Evolutionary conservation across 129 eudicot genomes (phyloP).

Genomic region (Pulicaria dysenterica): DNA sequence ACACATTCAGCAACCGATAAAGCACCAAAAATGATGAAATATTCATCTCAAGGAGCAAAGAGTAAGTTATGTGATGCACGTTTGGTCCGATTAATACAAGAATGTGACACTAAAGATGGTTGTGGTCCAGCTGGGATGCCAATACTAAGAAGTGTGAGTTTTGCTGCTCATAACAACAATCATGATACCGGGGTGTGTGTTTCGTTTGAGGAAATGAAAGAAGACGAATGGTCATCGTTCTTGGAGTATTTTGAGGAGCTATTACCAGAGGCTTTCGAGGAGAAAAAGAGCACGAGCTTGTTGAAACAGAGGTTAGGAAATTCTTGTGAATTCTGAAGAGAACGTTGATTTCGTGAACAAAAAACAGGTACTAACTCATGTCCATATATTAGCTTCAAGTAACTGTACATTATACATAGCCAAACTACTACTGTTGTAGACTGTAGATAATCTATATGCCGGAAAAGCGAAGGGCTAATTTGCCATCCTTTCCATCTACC

Average conservation of each 20-base stretch:
- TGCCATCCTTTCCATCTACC: constrained; percentile 66
- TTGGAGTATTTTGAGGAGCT: constrained; percentile 69
- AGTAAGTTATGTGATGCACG: constrained; percentile 33
- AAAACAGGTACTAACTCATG: constrained; percentile 35
- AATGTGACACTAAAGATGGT: constrained; percentile 31
- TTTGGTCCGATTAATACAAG: constrained; percentile 30
- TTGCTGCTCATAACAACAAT: constrained; percentile 46
- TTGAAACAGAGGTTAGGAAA: constrained; percentile 75
- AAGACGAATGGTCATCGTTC: constrained; percentile 70
- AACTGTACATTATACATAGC: constrained; percentile 41
- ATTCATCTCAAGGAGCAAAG: constrained; percentile 33
- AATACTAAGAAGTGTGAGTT: constrained; percentile 63
- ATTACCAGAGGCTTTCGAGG: constrained; percentile 76
- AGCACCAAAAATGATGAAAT: constrained; percentile 48
- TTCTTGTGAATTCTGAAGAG: constrained; percentile 78
- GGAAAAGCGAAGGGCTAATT: constrained; percentile 71
- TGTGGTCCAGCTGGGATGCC: constrained; percentile 28
- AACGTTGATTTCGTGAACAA: constrained; percentile 36
- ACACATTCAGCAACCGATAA: constrained; percentile 34
- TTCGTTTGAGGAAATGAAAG: constrained; percentile 72
- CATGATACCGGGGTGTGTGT: constrained; percentile 50
- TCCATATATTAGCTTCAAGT: constrained; percentile 32
- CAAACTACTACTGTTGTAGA: constrained; percentile 38
- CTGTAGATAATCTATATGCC: constrained; percentile 44
- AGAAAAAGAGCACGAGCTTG: constrained; percentile 58